Evolutionary conservation across 306 rosid genomes (phyloP).

Genomic region (Vigna trinervia): DNA sequence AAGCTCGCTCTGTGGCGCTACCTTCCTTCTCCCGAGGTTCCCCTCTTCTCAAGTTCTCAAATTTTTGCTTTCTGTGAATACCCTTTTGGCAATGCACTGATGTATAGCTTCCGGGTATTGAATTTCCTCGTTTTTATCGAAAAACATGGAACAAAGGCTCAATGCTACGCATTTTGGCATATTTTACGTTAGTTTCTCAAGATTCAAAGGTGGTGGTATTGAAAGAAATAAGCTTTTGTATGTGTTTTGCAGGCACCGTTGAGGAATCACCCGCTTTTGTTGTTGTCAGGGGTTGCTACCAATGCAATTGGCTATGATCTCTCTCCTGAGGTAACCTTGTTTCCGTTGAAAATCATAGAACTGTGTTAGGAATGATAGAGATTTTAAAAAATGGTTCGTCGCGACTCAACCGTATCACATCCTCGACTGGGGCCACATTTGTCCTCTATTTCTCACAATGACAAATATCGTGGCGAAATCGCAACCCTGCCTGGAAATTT

Average conservation of each 20-base stretch:
- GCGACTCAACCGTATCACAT: neutral
- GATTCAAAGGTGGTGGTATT: neutral
- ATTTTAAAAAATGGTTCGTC: neutral
- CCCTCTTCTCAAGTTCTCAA: constrained; percentile 13
- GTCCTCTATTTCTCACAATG: neutral
- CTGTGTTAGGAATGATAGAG: neutral
- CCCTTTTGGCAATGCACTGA: constrained; percentile 39
- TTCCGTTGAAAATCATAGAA: neutral
- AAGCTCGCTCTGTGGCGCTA: constrained; percentile 96
- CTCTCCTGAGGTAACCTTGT: constrained; percentile 72
- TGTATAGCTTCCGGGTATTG: constrained; percentile 26
- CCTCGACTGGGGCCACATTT: neutral
- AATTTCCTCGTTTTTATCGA: constrained; percentile 32
- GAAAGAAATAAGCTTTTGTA: neutral
- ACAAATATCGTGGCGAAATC: neutral
- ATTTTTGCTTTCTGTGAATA: neutral
- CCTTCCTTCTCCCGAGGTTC: constrained; percentile 73
- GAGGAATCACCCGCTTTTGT: constrained; percentile 87
- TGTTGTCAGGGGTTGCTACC: constrained; percentile 83
- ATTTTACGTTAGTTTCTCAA: constrained; percentile 11
- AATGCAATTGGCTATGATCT: constrained; percentile 94
- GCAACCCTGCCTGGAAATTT: neutral
- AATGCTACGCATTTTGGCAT: neutral
- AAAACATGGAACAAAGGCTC: neutral
- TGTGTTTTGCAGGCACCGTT: constrained; percentile 56